Conservation (phyloP, 306 rosid genomes). For the Dalbergia cultrata region DNA sequence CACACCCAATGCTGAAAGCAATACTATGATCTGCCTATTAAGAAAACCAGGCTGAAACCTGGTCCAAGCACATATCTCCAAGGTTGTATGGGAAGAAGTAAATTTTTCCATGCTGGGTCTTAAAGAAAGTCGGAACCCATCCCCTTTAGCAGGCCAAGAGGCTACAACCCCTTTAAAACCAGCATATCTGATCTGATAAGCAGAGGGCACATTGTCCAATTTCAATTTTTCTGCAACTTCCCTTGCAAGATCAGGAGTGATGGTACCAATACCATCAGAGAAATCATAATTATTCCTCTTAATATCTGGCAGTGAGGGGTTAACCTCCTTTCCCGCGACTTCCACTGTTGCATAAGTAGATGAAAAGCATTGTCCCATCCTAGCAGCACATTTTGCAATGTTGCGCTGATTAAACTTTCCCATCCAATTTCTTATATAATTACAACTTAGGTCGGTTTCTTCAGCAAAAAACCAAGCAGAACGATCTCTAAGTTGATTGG, state of each 20-base stretch:
- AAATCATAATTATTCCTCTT: conserved; percentile 65
- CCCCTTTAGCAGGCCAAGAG: conserved; percentile 76
- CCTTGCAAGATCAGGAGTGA: conserved; percentile 79
- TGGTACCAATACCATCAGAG: conserved; percentile 90
- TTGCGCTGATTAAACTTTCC: conserved; percentile 66
- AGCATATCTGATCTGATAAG: conserved; percentile 89
- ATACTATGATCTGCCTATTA: conserved; percentile 81
- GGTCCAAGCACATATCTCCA: conserved; percentile 93
- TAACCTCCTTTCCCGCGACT: conserved; percentile 62
- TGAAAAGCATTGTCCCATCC: conserved; percentile 93
- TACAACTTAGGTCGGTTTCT: conserved; percentile 31
- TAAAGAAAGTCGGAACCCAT: conserved; percentile 66
- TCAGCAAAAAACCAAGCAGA: conserved; percentile 97
- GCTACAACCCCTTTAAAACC: conserved; percentile 94
- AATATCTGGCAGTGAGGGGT: conserved; percentile 59
- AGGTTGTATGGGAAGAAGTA: conserved; percentile 57
- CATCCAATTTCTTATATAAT: conserved; percentile 67
- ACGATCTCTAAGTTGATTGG: conserved; percentile 87
- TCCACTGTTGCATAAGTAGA: conserved; percentile 90
- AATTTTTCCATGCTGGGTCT: conserved; percentile 86
- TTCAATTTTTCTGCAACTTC: conserved; percentile 85
- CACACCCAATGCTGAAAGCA: conserved; percentile 73
- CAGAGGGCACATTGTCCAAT: conserved; percentile 70
- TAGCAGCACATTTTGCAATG: conserved; percentile 87
- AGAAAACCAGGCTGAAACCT: conserved; percentile 92